Percentiles rank a stretch among this genome's conserved stretches.
Evolutionary conservation across 148 eudicot genomes (phyloP).

Genomic region (Rhododendron henanense): DNA sequence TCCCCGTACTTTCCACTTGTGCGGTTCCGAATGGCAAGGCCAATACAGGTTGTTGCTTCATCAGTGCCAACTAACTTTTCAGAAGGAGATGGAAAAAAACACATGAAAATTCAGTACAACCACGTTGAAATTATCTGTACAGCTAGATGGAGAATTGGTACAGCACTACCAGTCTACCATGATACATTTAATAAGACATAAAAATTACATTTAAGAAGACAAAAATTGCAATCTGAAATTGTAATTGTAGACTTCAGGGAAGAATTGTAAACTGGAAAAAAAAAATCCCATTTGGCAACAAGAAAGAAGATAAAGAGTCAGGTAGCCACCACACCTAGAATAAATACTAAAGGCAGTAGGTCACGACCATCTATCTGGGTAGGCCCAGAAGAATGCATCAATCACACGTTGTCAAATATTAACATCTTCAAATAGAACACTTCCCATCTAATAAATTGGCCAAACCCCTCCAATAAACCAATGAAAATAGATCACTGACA

Average conservation of each 20-base stretch:
- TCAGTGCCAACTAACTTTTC: constrained; percentile 80
- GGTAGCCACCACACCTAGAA: not conserved
- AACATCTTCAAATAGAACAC: not conserved
- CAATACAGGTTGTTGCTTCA: constrained; percentile 97
- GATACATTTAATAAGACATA: not conserved
- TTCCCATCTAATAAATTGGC: not conserved
- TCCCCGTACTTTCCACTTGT: constrained; percentile 66
- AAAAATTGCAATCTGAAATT: not conserved
- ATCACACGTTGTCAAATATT: not conserved
- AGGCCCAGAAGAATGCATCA: not conserved
- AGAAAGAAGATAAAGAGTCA: not conserved
- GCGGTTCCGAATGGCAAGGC: constrained; percentile 74
- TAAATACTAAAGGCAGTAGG: not conserved
- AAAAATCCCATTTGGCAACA: not conserved
- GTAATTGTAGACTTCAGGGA: not conserved
- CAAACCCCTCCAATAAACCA: not conserved
- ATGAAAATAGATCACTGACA: not conserved
- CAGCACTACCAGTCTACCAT: not conserved
- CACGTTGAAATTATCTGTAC: not conserved
- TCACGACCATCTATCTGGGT: not conserved
- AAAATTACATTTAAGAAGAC: not conserved
- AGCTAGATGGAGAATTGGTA: not conserved
- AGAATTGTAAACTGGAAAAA: not conserved
- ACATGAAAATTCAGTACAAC: constrained; percentile 7
- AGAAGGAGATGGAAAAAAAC: constrained; percentile 13